Base-by-base conservation (phyloP, 2,329 filamentous ascomycete species). In the Colletotrichum sp. region DNA sequence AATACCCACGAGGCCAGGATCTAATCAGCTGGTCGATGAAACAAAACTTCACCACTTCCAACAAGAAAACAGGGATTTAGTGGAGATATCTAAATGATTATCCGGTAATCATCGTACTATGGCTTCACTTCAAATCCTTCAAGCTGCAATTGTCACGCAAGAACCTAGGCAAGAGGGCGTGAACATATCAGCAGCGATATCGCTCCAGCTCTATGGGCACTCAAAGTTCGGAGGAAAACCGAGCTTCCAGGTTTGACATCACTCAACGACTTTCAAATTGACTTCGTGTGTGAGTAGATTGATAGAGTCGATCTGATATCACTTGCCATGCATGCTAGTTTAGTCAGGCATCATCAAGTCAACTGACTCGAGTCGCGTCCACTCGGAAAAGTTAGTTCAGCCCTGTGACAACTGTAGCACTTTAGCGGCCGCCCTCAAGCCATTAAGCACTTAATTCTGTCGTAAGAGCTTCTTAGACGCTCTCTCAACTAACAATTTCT, bases 331-430 rank as follows among this genome's bases (percentile, higher is more conserved):
- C n/a, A 48, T 5, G 10, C n/a, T 48, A 48, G n/a, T 48, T 7
- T 48, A 48, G n/a, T 48, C 43, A 13, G 43, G 43, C n/a, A 48
- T 48, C 43, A 48, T 48, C 43, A 48, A 48, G 43, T 48, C 43
- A 48, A 48, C n/a, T 48, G 43, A 48, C 43, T 48, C 43, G 43
- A 21, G 43, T 13, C n/a, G 43, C n/a, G 43, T 4, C n/a, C 43
- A 4, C 10, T 21, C 10, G 10, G 43, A 21, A 48, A 48, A 48
- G 43, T 48, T 48, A 48, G 43, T 13, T 48, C 43, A 48, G 43
- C 43, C 43, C 43, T 48, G 43, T 48, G n/a, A 21, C n/a, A 2
- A 48, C 43, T 48, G 43, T 48, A 48, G 43, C n/a, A 13, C 0
- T 3, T 7, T 48, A 21, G 18, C 43, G n/a, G n/a, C 43, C 18